A percentile compares a stretch with the other conserved stretches of the same genome.
Conservation (phyloP, 2,329 filamentous ascomycete species). For the Aschersonia sp. region DNA sequence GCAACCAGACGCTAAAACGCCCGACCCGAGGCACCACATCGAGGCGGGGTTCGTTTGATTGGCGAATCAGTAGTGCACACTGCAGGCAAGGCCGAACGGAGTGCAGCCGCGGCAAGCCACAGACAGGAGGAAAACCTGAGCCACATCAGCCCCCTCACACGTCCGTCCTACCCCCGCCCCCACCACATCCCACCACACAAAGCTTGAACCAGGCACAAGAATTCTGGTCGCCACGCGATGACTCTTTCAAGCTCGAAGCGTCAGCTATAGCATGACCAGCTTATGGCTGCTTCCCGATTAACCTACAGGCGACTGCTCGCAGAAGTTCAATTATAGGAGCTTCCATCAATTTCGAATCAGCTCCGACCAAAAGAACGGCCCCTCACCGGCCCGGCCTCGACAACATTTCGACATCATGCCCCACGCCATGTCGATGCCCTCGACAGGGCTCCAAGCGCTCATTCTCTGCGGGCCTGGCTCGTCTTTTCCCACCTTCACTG, state of each 20-base stretch:
- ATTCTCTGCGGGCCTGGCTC: constrained; percentile 74
- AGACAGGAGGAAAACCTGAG: too few relatives aligned
- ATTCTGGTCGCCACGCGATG: not conserved
- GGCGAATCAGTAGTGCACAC: too few relatives aligned
- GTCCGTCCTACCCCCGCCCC: not conserved
- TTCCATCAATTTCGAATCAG: too few relatives aligned
- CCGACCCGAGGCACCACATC: too few relatives aligned
- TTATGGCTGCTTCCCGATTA: not conserved
- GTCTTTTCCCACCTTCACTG: constrained; percentile 70
- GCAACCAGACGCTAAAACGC: too few relatives aligned
- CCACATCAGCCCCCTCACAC: too few relatives aligned
- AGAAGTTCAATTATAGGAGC: too few relatives aligned
- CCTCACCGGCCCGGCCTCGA: not conserved
- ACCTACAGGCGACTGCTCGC: not conserved
- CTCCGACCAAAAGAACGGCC: not conserved
- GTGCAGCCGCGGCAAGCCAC: too few relatives aligned
- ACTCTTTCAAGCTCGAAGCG: not conserved
- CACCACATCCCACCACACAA: not conserved
- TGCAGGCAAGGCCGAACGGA: too few relatives aligned
- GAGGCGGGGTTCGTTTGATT: too few relatives aligned
- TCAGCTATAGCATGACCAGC: too few relatives aligned
- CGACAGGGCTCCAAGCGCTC: constrained; percentile 66
- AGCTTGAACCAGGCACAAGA: not conserved
- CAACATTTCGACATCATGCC: constrained; percentile 38
- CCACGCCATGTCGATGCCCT: constrained; percentile 58